A percentile compares a stretch with the other conserved stretches of the same genome.
Conservation (phyloP, 179 eudicot species). For the Carnegiea gigantea region DNA sequence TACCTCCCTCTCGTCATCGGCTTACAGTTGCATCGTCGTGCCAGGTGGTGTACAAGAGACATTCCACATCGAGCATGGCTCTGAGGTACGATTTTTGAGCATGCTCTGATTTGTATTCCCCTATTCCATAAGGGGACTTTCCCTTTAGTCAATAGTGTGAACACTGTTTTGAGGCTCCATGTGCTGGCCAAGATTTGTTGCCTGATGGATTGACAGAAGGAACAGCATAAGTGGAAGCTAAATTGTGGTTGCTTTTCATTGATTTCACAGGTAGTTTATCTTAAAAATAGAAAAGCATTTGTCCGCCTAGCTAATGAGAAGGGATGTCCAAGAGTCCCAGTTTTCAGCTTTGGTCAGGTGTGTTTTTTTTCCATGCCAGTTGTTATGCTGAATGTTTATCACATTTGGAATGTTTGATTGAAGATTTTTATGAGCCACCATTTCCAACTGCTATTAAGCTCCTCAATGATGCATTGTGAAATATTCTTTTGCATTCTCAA, state of each 20-base stretch:
- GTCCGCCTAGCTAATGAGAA: constrained; percentile 76
- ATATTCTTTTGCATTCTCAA: constrained; percentile 48
- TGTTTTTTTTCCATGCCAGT: not conserved
- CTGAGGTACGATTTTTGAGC: constrained; percentile 51
- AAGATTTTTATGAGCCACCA: not conserved
- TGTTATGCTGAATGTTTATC: too few species aligned
- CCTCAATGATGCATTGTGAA: not conserved
- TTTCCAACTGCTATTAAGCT: not conserved
- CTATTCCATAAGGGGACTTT: not conserved
- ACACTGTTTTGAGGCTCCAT: not conserved
- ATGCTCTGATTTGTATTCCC: not conserved
- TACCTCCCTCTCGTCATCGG: constrained; percentile 56
- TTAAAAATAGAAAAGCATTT: constrained; percentile 77
- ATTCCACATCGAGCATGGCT: constrained; percentile 72
- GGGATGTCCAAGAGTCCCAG: constrained; percentile 80
- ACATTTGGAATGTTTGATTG: not conserved
- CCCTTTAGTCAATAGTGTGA: not conserved
- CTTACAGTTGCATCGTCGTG: constrained; percentile 76
- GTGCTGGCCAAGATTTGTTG: not conserved
- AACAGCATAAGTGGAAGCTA: not conserved
- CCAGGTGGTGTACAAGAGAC: constrained; percentile 97
- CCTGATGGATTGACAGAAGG: not conserved
- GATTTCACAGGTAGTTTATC: constrained; percentile 54
- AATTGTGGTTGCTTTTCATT: not conserved
- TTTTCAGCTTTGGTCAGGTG: constrained; percentile 95